phyloP scores from a whole-genome alignment of 768 basidiomycete species.

The Phaeolepiota aurea region DNA sequence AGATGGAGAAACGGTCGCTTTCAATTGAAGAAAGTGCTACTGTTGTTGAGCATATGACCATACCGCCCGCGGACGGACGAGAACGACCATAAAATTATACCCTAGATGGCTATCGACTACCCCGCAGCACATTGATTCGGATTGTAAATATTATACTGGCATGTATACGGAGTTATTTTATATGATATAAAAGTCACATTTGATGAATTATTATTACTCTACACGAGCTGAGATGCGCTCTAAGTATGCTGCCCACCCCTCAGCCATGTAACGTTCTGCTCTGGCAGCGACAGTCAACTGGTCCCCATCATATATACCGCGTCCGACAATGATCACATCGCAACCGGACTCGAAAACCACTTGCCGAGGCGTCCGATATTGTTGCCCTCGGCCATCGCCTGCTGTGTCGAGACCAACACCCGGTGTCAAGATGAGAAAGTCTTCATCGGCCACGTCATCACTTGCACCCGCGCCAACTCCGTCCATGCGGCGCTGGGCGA shows the following conservation, averaged over 20 bases:
- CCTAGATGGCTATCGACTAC: no score
- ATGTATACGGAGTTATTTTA: no score
- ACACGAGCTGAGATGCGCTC: no score
- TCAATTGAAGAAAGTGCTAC: conserved; percentile 13
- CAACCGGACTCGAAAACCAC: conserved; percentile 78
- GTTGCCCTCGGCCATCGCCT: conserved; percentile 88
- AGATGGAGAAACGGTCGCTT: conserved; percentile 3
- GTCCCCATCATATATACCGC: conserved; percentile 81
- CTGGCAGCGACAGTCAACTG: conserved; percentile 44
- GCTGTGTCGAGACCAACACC: conserved; percentile 79
- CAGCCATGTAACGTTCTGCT: conserved; percentile 76
- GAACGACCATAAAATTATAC: no score
- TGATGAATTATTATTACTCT: no score
- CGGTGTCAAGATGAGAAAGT: conserved; percentile 88
- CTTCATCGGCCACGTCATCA: conserved; percentile 40
- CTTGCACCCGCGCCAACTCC: conserved; percentile 35
- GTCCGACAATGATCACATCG: conserved; percentile 95
- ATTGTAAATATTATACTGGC: no score
- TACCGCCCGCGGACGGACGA: conserved; percentile 18
- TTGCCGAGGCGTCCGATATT: conserved; percentile 84
- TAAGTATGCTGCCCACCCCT: conserved; percentile 90
- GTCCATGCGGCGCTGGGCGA: conserved; percentile 84
- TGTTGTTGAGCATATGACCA: conserved; percentile 32
- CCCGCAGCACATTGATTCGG: no score
- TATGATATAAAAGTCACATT: no score